Conservation (phyloP, 2,329 filamentous ascomycete species). For the Alternaria atra region DNA sequence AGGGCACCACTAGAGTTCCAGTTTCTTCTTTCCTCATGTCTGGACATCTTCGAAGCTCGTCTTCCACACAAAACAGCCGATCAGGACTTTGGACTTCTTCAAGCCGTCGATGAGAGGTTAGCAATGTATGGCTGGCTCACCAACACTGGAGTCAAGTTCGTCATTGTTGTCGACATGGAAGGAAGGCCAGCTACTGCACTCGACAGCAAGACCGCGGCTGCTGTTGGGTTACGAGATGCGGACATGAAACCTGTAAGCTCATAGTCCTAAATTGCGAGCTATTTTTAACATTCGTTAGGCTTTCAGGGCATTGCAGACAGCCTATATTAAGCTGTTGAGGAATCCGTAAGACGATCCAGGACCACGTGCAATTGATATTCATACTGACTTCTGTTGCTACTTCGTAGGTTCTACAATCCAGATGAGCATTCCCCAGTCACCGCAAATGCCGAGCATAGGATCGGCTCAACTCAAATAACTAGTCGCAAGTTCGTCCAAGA, state of each 20-base stretch:
- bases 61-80: slow-evolving; percentile 75
- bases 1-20: slow-evolving; percentile 87
- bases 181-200: slow-evolving; percentile 63
- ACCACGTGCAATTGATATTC: not conserved
- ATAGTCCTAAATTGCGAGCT: not conserved
- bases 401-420: slow-evolving; percentile 82
- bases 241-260: slow-evolving; percentile 80
- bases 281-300: slow-evolving; percentile 60
- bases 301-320: slow-evolving; percentile 90
- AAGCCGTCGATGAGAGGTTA: slow-evolving; percentile 91
- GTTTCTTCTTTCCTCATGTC: slow-evolving; percentile 86
- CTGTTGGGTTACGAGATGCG: slow-evolving; percentile 79
- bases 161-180: slow-evolving; percentile 90
- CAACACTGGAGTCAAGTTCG: slow-evolving; percentile 91
- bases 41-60: slow-evolving; percentile 92
- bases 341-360: slow-evolving; percentile 64
- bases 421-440: slow-evolving; percentile 77
- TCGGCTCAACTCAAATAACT: slow-evolving; percentile 72
- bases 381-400: slow-evolving; percentile 70
- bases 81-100: slow-evolving; percentile 89
- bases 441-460: slow-evolving; percentile 55
- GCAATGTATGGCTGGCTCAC: slow-evolving; percentile 96
- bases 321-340: slow-evolving; percentile 86
- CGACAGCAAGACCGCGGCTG: slow-evolving; percentile 52
- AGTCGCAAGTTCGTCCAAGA: slow-evolving; percentile 83